Conservation (phyloP, 495 filamentous ascomycete species). For the Lophiostoma macrostomum region DNA sequence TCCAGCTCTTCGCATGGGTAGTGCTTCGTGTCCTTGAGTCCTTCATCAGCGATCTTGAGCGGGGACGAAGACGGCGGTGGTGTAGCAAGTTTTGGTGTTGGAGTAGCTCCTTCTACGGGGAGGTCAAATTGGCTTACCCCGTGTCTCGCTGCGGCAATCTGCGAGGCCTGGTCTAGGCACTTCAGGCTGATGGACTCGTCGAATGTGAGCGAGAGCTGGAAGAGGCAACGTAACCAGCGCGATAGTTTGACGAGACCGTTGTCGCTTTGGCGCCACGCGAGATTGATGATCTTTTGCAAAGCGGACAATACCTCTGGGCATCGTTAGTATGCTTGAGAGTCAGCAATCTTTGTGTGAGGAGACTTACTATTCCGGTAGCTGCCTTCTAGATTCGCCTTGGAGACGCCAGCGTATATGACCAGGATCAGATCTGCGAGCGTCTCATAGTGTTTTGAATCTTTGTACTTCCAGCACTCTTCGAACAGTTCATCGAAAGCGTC, state of each 20-base stretch:
- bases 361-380: conserved; percentile 29
- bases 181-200: conserved; percentile 36
- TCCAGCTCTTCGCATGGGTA: conserved; percentile 73
- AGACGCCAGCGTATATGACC: conserved; percentile 29
- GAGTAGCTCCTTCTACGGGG: conserved; percentile 1
- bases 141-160: conserved; percentile 32
- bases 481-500: conserved; percentile 61
- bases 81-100: neutral
- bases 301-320: conserved; percentile 21
- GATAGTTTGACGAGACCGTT: conserved; percentile 57
- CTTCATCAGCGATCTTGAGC: conserved; percentile 6
- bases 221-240: conserved; percentile 70
- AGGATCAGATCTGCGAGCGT: conserved; percentile 41
- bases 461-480: conserved; percentile 40
- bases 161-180: conserved; percentile 39
- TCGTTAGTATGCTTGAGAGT: neutral
- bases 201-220: conserved; percentile 57
- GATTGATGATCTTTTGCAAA: conserved; percentile 58
- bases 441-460: conserved; percentile 33
- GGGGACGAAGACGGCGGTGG: neutral
- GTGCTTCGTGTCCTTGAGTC: conserved; percentile 33
- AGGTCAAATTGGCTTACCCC: conserved; percentile 22
- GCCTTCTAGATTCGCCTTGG: conserved; percentile 13
- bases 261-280: conserved; percentile 53
- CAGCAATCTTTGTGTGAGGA: too few relatives aligned